Conservation (phyloP, 768 basidiomycete genomes). For the Russula lepida region DNA sequence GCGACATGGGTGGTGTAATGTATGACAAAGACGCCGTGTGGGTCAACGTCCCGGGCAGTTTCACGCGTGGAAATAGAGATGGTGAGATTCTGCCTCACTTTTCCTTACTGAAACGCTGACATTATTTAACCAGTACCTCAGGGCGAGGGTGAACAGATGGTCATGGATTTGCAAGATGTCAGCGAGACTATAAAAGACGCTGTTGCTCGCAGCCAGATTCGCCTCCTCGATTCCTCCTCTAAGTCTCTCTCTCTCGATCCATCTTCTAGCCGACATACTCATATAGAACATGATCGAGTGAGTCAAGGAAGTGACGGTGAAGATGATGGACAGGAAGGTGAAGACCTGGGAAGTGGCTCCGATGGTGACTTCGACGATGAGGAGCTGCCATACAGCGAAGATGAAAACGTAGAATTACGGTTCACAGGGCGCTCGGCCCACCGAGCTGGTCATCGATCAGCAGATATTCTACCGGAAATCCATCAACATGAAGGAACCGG, state of each 20-base stretch:
- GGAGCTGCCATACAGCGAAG: conserved; percentile 23
- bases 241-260: conserved; percentile 47
- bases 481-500: conserved; percentile 33
- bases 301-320: conserved; percentile 23
- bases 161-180: conserved; percentile 91
- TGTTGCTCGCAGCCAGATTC: conserved; percentile 73
- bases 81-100: conserved; percentile 32
- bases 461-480: conserved; percentile 25
- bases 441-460: conserved; percentile 15
- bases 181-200: conserved; percentile 73
- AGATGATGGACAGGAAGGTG: conserved; percentile 25
- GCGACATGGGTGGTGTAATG: conserved; percentile 91
- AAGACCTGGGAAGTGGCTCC: conserved; percentile 23
- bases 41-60: conserved; percentile 94
- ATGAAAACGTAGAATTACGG: conserved; percentile 12
- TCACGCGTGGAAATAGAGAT: conserved; percentile 66
- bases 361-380: conserved; percentile 28
- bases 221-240: conserved; percentile 75
- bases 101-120: not conserved
- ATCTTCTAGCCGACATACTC: conserved; percentile 21
- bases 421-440: conserved; percentile 19
- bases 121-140: conserved; percentile 45
- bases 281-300: conserved; percentile 26
- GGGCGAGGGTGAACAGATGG: conserved; percentile 97
- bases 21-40: conserved; percentile 99